A percentile compares a stretch with the other conserved stretches of the same genome.
Conservation (phyloP, 306 rosid species). For the Gastrolobium villosum region DNA sequence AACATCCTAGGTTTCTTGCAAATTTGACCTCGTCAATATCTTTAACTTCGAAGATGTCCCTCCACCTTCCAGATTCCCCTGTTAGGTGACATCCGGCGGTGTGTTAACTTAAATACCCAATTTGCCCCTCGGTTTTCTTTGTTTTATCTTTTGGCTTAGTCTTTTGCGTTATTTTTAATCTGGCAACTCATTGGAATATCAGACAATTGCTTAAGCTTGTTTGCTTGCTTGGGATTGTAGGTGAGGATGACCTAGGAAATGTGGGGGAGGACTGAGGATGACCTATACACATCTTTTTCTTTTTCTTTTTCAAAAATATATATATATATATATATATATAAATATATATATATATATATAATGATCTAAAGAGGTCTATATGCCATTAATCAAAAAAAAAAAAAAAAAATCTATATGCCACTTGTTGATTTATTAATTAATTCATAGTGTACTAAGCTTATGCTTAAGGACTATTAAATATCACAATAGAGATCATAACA, state of each 20-base stretch:
- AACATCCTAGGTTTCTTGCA: neutral
- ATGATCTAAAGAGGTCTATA: too few relatives aligned
- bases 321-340: too few relatives aligned
- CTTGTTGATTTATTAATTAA: too few relatives aligned
- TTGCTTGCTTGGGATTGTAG: neutral
- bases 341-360: too few relatives aligned
- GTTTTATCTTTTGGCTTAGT: neutral
- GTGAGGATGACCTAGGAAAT: neutral
- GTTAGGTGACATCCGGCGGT: neutral
- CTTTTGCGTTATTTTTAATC: neutral
- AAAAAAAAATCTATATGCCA: too few relatives aligned
- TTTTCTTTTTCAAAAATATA: neutral
- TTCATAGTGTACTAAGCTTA: too few relatives aligned
- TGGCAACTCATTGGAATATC: neutral
- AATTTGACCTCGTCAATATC: neutral
- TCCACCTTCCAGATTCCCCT: slow-evolving; percentile 1
- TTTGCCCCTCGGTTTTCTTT: neutral
- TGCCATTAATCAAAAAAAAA: too few relatives aligned
- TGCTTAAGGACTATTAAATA: too few relatives aligned
- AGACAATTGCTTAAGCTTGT: neutral
- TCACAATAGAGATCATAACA: too few relatives aligned
- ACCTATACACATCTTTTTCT: neutral
- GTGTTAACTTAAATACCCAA: neutral
- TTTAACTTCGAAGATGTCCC: slow-evolving; percentile 48
- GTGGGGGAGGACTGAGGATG: too few relatives aligned